A percentile compares a stretch with the other conserved stretches of the same genome.
Evolutionary conservation across 179 eudicot species (phyloP).

Genomic region (Amaranthus tricolor): DNA sequence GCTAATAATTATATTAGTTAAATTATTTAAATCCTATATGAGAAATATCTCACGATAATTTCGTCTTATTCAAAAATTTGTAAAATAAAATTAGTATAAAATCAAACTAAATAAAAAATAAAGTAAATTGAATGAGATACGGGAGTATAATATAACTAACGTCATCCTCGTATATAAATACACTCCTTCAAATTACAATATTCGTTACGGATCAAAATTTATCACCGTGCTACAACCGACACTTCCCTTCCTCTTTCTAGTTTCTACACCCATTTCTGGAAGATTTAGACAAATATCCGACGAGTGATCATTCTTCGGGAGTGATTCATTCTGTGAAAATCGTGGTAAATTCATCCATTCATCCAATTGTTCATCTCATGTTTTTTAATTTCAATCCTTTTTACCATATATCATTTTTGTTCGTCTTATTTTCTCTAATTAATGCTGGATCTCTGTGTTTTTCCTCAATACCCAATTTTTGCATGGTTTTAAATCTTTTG

Average conservation of each 20-base stretch:
- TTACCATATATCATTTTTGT: not conserved
- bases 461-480: not conserved
- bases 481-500: slow-evolving; percentile 10
- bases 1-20: no score
- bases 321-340: not conserved
- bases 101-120: no score
- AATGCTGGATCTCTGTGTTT: slow-evolving; percentile 16
- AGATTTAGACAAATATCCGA: no score
- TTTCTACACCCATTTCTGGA: not conserved
- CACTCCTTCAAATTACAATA: slow-evolving; percentile 9
- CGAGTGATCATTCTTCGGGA: not conserved
- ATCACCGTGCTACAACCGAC: slow-evolving; percentile 12
- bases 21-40: no score
- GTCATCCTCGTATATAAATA: not conserved
- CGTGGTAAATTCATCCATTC: not conserved
- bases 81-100: no score
- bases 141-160: not conserved
- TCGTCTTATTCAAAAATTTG: no score
- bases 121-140: no score
- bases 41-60: no score
- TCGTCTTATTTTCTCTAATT: not conserved
- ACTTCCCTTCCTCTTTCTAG: not conserved
- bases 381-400: not conserved
- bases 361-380: not conserved
- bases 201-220: not conserved